Conservation (phyloP, 2,329 filamentous ascomycete genomes). For the Sclerotiophoma versabilis region DNA sequence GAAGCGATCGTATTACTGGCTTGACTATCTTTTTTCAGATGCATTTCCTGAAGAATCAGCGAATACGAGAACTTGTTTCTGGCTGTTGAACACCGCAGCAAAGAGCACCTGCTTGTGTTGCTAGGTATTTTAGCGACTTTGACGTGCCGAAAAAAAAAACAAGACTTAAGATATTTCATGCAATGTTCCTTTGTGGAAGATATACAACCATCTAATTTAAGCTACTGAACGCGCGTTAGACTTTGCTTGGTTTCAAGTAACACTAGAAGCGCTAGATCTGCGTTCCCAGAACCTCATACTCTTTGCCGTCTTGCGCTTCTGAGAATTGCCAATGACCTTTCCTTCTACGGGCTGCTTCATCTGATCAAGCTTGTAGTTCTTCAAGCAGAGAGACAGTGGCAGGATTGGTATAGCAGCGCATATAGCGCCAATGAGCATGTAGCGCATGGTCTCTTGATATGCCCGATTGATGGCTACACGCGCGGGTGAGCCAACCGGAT, state of each 20-base stretch:
- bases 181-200: background rate
- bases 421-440: slow-evolving; percentile 63
- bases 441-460: slow-evolving; percentile 71
- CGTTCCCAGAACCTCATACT: slow-evolving; percentile 26
- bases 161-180: too few relatives aligned
- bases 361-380: slow-evolving; percentile 65
- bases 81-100: too few relatives aligned
- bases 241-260: background rate
- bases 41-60: too few relatives aligned
- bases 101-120: too few relatives aligned
- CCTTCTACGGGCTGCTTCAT: slow-evolving; percentile 55
- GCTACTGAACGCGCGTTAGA: background rate
- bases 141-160: too few relatives aligned
- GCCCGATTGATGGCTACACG: slow-evolving; percentile 67
- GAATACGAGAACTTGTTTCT: too few relatives aligned
- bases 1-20: too few relatives aligned
- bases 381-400: slow-evolving; percentile 63
- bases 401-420: slow-evolving; percentile 64
- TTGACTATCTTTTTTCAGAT: too few relatives aligned
- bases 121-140: too few relatives aligned
- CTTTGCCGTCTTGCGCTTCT: slow-evolving; percentile 7
- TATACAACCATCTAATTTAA: background rate
- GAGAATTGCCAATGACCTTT: slow-evolving; percentile 49
- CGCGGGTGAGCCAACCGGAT: slow-evolving; percentile 63
- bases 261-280: background rate